Base-by-base conservation (phyloP, 2,329 filamentous ascomycete genomes). In the Corynespora cassiicola region DNA sequence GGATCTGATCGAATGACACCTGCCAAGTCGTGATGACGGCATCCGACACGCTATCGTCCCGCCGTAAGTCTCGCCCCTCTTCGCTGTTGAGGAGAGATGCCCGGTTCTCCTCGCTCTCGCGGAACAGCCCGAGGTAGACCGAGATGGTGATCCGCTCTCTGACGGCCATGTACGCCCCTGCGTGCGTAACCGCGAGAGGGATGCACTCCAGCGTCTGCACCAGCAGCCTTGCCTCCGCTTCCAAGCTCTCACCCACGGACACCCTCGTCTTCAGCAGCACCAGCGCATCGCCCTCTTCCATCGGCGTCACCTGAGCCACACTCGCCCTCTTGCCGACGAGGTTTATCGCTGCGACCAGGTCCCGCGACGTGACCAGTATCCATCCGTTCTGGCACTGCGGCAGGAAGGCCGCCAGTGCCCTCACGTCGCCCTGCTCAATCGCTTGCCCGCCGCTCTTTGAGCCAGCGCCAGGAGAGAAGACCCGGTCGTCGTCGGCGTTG, bases 1-100 rank as follows among this genome's bases (percentile, higher is more conserved):
- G 59, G 27, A 75, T 68, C n/a, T 66, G 55, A 39, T 56, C 32
- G 20, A 36, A 41, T 4, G 38, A 41, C 2, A 36, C 36, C 11
- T 62, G 54, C 63, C 59, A 71, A 2, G 64, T 69, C 0, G 39
- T 35, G 5, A 65, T 52, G 1, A 71, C 49, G 3, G 66, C 61
- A 31, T 69, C 61, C 23, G 54, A 50, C 7, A 57, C 57, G 22
- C 47, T 47, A 7, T 24, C 62, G 53, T 10, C 61, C 23, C 62
- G 53, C 11, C 61, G 52, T 6, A 59, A 24, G 31, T 66, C 55
- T 19, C 47, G 49, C 18, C 6, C 33, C 7, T 69, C 57, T 20
- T 14, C n/a, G n/a, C 17, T 33, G 20, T 32, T 21, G 5, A 43
- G 31, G 1, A 39, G 24, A 16, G 15, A 7, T 14, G 31, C 42